Evolutionary conservation across 208 protist species (phyloP), one percentile per base, ranked within the genome.

Genomic region (Angomonas ambiguus): DNA sequence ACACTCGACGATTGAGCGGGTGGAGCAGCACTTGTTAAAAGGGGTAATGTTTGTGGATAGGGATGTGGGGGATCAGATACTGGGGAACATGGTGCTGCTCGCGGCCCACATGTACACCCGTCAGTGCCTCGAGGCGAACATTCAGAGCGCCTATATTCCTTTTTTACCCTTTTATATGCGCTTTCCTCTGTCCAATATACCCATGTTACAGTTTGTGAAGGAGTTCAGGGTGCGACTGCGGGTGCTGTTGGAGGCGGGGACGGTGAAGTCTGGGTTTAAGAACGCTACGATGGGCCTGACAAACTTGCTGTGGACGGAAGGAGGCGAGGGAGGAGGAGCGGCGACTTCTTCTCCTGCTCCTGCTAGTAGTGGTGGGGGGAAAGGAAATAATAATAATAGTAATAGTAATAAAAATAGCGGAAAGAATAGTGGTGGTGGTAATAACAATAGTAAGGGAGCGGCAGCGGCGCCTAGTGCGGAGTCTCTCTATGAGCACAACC

Each of bases 1-100:
- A 8, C 71, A 79, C 55, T 72, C 59, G 56, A 56, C 68, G 28
- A 38, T 83, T 6, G 72, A 83, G 38, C 38, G 38, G 38, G 38
- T 45, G 38, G 38, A 45, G 57, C 77, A 84, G 58, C 85, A 92
- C 68, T 68, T 92, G 34, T 61, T 92, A 51, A 92, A 92, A 63
- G 82, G 80, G 24, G 85, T 79, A 22, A 92, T 92, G 85, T 92
- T 92, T 62, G 76, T 92, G 5, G 83, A 89, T 67, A 92, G 88
- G 65, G 82, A 89, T 71, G 86, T 89, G 0, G 86, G 86, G 6
- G 86, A 92, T 51, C 86, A 92, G 60, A 92, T 90, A 38, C 69
- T 92, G 11, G 83, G 86, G 20, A 87, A 89, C 45, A 79, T 92
- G 57, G 83, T 88, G 35, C 79, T 92, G 80, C 81, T 89, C 18